Base-by-base conservation (phyloP, 345 rosid species). In the Acer saccharum region DNA sequence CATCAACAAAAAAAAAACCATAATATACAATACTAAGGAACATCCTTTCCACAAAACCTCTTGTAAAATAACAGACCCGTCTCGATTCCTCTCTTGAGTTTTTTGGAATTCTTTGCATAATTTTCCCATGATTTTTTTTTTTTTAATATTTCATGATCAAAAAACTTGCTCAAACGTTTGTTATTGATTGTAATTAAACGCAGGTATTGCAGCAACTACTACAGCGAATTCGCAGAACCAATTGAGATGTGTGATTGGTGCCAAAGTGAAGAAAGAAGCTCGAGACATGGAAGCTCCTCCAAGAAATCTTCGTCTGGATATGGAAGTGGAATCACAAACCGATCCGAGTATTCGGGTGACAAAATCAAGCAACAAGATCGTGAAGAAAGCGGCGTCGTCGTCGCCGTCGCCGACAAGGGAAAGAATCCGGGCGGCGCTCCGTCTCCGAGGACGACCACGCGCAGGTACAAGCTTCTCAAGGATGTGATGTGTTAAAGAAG, bases 381-480 rank as follows among this genome's bases (percentile, higher is more conserved):
- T 2, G 87, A 84, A 62, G 94, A 86, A 27, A 58, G 57, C 73
- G 1, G 39, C 39, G 39, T 4, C 39, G 39, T 35, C 6, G 39
- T 35, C 39, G 39, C 39, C 6, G 62, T 73, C 70, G 81, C 77
- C 50, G 92, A 85, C 39, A 92, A 89, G 81, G 89, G 88, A 64
- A 94, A 83, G 82, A 83, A 77, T 78, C 79, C 78, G 21, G 77
- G 85, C 18, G 87, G 95, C 0, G 81, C 81, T 14, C 97, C 97
- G 27, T 93, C 98, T 68, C 97, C 98, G 1, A 78, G 94, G 80
- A 73, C 95, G 0, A 81, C 96, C 2, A 90, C 99, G 18, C 93
- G 99, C 74, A 92, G 98, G 97, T 95, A 95, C 91, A 95, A 95
- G 98, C 98, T 95, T 76, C 99, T 95, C 81, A 95, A 95, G 90